Percentiles rank a stretch among this genome's conserved stretches.
Evolutionary conservation across 2,329 filamentous ascomycete genomes (phyloP).

Genomic region (Diplodia intermedia): DNA sequence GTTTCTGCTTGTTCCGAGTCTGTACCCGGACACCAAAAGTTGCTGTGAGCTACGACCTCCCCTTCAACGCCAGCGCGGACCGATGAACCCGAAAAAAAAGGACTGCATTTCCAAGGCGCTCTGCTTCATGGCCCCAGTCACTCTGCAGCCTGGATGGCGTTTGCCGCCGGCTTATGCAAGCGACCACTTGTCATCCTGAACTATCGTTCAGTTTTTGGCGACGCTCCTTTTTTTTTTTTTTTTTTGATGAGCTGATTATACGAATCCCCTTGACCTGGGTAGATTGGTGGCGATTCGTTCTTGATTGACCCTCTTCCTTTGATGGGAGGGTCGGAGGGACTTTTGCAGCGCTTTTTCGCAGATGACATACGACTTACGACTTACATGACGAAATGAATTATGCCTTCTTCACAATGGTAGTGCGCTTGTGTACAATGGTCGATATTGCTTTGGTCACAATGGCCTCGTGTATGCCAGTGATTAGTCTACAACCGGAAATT

Average conservation of each 20-base stretch:
- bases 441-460: too few relatives aligned
- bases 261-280: background rate
- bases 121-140: background rate
- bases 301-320: background rate
- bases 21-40: background rate
- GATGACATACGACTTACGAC: slow-evolving; percentile 20
- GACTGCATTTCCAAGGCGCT: slow-evolving; percentile 6
- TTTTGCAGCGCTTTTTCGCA: slow-evolving; percentile 1
- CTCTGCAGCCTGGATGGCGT: background rate
- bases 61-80: background rate
- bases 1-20: background rate
- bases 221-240: background rate
- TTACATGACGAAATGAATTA: slow-evolving; percentile 12
- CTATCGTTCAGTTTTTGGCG: too few relatives aligned
- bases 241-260: background rate
- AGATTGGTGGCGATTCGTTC: background rate
- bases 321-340: background rate
- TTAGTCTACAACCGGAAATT: too few relatives aligned
- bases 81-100: slow-evolving; percentile 18
- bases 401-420: background rate
- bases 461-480: too few relatives aligned
- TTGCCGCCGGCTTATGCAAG: background rate
- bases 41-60: background rate
- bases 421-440: background rate
- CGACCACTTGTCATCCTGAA: background rate